Conservation (phyloP, 2,329 filamentous ascomycete genomes). For the Neofusicoccum parvum region DNA sequence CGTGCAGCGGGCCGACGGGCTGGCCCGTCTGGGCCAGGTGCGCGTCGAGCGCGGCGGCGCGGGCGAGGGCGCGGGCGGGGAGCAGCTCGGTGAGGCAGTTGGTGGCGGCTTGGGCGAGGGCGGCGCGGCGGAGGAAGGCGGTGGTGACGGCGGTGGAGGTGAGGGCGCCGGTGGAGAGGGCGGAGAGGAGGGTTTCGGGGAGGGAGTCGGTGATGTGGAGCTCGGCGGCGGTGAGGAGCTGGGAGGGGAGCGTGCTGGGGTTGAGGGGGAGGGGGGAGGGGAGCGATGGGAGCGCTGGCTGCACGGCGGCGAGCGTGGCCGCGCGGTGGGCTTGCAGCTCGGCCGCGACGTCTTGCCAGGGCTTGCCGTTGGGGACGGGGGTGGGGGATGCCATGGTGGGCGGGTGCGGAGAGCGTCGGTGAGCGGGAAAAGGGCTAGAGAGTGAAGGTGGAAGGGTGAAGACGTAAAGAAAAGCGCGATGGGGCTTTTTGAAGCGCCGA, state of each 20-base stretch:
- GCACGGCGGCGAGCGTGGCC: slow-evolving; percentile 45
- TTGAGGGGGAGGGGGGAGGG: slow-evolving; percentile 45
- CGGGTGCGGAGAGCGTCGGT: not conserved
- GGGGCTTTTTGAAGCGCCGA: not conserved
- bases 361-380: slow-evolving; percentile 12
- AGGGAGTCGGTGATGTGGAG: slow-evolving; percentile 40
- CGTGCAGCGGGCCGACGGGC: slow-evolving; percentile 49
- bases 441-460: not conserved
- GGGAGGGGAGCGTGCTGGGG: slow-evolving; percentile 49
- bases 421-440: not conserved
- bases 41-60: slow-evolving; percentile 34
- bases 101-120: slow-evolving; percentile 61
- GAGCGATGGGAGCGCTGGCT: slow-evolving; percentile 44
- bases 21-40: slow-evolving; percentile 35
- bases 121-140: slow-evolving; percentile 58
- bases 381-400: not conserved
- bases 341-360: slow-evolving; percentile 52
- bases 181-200: slow-evolving; percentile 34
- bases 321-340: slow-evolving; percentile 51
- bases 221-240: slow-evolving; percentile 38
- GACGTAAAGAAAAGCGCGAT: not conserved
- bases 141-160: slow-evolving; percentile 48
- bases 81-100: slow-evolving; percentile 46
- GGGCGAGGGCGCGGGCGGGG: slow-evolving; percentile 37
- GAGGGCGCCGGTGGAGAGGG: slow-evolving; percentile 30